phyloP scores from a whole-genome alignment of 306 rosid genomes.

The Fragaria iinumae region DNA sequence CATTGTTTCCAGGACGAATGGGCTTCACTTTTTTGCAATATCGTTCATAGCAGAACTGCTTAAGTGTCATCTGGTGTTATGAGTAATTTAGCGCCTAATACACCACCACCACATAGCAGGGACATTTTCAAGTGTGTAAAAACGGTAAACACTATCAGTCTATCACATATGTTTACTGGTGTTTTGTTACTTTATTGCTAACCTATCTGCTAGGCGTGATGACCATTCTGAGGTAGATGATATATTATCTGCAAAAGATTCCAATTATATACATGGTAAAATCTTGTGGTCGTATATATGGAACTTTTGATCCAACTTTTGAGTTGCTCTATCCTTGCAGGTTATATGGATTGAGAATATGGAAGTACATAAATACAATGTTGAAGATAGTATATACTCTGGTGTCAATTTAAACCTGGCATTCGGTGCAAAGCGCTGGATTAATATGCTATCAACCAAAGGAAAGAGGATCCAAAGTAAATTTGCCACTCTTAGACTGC shows the following conservation, averaged over 20 bases:
- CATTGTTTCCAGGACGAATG: conserved; percentile 17
- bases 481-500: not conserved
- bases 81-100: not conserved
- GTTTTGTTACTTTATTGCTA: not conserved
- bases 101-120: not conserved
- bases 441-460: not conserved
- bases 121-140: not conserved
- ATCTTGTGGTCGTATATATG: not conserved
- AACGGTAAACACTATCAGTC: not conserved
- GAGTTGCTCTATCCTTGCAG: conserved; percentile 8
- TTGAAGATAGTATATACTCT: not conserved
- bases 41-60: conserved; percentile 17
- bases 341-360: conserved; percentile 34
- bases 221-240: conserved; percentile 25
- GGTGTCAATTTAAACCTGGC: conserved; percentile 16
- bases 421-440: conserved; percentile 22
- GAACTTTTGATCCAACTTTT: not conserved
- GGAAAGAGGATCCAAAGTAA: not conserved
- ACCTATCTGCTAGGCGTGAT: not conserved
- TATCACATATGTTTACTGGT: not conserved
- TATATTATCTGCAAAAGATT: not conserved
- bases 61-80: conserved; percentile 6
- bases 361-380: conserved; percentile 17
- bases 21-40: conserved; percentile 18
- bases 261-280: not conserved